phyloP scores from a whole-genome alignment of 2,329 filamentous ascomycete species.

The Cercospora sp. region DNA sequence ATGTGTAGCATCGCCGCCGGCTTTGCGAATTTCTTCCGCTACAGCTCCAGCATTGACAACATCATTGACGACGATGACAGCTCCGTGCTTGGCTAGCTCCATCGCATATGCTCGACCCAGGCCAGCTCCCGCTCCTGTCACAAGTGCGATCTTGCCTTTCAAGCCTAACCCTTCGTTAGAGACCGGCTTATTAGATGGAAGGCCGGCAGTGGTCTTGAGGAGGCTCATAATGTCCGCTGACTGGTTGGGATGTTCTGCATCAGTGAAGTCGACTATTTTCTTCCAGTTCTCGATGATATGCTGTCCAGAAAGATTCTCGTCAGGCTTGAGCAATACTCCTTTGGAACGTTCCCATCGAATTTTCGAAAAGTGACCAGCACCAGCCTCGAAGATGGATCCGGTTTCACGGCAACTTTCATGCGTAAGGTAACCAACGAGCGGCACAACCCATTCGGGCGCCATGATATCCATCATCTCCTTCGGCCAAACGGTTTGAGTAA shows the following conservation, averaged over 20 bases:
- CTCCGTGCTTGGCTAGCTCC: slow-evolving; percentile 78
- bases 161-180: slow-evolving; percentile 94
- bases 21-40: slow-evolving; percentile 84
- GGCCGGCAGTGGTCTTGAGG: slow-evolving; percentile 86
- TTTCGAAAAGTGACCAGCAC: slow-evolving; percentile 87
- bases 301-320: slow-evolving; percentile 66
- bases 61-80: slow-evolving; percentile 88
- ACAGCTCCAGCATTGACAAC: slow-evolving; percentile 83
- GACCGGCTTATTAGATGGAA: slow-evolving; percentile 93
- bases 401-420: slow-evolving; percentile 80
- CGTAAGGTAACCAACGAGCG: slow-evolving; percentile 80
- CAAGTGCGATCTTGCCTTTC: slow-evolving; percentile 76
- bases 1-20: slow-evolving; percentile 83
- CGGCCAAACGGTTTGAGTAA: slow-evolving; percentile 92
- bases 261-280: slow-evolving; percentile 73
- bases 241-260: slow-evolving; percentile 68
- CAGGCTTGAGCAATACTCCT: slow-evolving; percentile 83
- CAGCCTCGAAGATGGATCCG: slow-evolving; percentile 87
- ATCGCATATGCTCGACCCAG: slow-evolving; percentile 88
- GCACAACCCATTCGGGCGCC: slow-evolving; percentile 91
- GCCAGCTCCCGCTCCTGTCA: slow-evolving; percentile 84
- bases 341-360: slow-evolving; percentile 88
- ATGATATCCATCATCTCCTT: slow-evolving; percentile 80
- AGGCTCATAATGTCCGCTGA: slow-evolving; percentile 80
- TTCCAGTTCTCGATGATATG: slow-evolving; percentile 62